Evolutionary conservation across 257 asterid species (phyloP), one percentile per base, ranked within the genome.

Genomic region (Fraxinus pennsylvanica): DNA sequence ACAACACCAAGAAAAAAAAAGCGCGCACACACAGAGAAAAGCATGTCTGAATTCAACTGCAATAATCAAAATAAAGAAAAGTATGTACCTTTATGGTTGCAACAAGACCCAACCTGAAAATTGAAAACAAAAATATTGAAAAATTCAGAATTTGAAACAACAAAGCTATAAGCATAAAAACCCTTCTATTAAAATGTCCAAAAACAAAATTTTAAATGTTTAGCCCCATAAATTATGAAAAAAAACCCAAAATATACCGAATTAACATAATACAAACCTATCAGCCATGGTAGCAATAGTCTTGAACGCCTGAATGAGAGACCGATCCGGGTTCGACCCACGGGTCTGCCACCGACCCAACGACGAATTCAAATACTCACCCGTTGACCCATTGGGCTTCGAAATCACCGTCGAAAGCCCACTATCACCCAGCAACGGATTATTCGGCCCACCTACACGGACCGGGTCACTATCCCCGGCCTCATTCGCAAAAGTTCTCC

Each of bases 61-160:
- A 30, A 78, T 14, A 47, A 52, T 45, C 8, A 9, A 17, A 66
- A 27, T 32, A 36, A 1, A 29, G 67, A 70, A 68, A 35, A 68
- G n/a, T 59, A 33, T n/a, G 76, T 79, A 89, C 93, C 93, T 89
- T 89, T 76, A 89, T 89, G 52, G 91, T 87, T 52, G 91, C 88
- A 66, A 89, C 91, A 68, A 89, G 91, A 45, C 91, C 90, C 81
- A 89, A 81, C 88, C 93, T 89, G 91, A 72, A 74, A 75, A 27
- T 15, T 15, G 73, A 38, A 19, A 80, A 22, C 0, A 57, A 10
- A 10, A 9, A 0, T 15, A 47, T 47, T 15, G 9, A 52, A 52
- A 54, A 57, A 35, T 5, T 5, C 61, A 17, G 61, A 52, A 52
- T 52, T 5, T 52, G 63, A 4, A 52, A 3, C 13, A 52, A 52